These are phyloP conservation scores for Acanthochlamys bracteata DNA, from an alignment of 106 monocot genomes.

Conservation along the genomic window DNA sequence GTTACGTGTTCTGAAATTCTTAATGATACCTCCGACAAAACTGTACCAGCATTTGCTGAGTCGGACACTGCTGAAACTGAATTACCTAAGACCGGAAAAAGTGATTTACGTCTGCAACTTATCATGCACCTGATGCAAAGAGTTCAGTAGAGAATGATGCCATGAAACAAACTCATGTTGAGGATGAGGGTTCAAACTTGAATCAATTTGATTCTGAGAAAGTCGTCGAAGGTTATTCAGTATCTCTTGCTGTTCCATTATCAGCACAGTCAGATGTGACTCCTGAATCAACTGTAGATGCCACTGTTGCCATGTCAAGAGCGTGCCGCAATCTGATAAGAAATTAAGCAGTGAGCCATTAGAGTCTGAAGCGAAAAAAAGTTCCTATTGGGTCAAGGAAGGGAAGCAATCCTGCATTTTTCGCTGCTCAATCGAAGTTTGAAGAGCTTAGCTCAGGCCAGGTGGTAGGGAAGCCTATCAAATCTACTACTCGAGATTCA, in stretches of 20 bases:
- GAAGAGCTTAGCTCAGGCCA: constrained; percentile 60
- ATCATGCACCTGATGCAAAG: constrained; percentile 15
- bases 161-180: constrained; percentile 12
- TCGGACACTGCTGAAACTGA: background rate
- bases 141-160: constrained; percentile 17
- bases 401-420: constrained; percentile 61
- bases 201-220: background rate
- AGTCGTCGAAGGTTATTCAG: background rate
- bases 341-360: constrained; percentile 18
- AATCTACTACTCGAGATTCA: constrained; percentile 16
- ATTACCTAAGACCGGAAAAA: constrained; percentile 7
- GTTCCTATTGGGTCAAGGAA: constrained; percentile 29
- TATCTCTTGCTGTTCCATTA: constrained; percentile 6
- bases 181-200: constrained; percentile 4
- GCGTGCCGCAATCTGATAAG: constrained; percentile 11
- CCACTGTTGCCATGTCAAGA: constrained; percentile 2
- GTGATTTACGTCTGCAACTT: constrained; percentile 1
- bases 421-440: constrained; percentile 88
- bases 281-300: constrained; percentile 1
- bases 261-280: constrained; percentile 8
- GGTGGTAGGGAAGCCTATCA: constrained; percentile 16
- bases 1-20: background rate
- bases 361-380: constrained; percentile 44
- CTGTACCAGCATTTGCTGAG: constrained; percentile 4
- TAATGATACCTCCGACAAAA: constrained; percentile 2